phyloP scores from a whole-genome alignment of 192 early-diverging fungal genomes.

The Gaertneriomyces semiglobifer region DNA sequence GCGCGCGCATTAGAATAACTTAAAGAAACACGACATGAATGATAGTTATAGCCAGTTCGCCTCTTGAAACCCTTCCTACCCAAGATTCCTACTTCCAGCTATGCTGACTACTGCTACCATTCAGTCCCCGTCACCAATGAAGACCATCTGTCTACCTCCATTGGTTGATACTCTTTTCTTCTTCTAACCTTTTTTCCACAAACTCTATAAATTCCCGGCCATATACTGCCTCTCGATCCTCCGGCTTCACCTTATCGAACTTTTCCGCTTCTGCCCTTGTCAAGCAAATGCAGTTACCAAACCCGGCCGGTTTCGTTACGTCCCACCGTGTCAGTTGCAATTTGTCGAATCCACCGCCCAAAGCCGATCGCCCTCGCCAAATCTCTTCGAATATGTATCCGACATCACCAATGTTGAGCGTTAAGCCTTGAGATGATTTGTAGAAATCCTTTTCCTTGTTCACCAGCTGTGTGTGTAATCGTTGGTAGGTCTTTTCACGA shows the following conservation, averaged over 20 bases:
- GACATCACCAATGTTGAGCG: constrained; percentile 66
- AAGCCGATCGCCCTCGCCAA: constrained; percentile 73
- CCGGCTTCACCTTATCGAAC: constrained; percentile 50
- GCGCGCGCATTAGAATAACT: no score
- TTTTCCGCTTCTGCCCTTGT: constrained; percentile 73
- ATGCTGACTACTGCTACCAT: no score
- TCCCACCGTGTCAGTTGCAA: constrained; percentile 78
- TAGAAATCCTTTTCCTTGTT: constrained; percentile 50
- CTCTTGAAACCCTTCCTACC: no score
- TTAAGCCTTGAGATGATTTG: constrained; percentile 38
- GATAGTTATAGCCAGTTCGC: no score
- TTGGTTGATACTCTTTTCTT: constrained; percentile 18
- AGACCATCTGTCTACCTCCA: constrained; percentile 9
- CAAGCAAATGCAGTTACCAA: constrained; percentile 80
- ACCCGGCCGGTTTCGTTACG: constrained; percentile 54
- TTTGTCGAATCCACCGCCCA: constrained; percentile 66
- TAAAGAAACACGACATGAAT: no score
- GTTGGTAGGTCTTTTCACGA: constrained; percentile 68
- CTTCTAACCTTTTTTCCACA: constrained; percentile 30
- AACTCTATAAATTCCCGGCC: constrained; percentile 49
- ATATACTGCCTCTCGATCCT: constrained; percentile 52
- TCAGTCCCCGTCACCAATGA: no score
- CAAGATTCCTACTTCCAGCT: no score
- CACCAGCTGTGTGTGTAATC: constrained; percentile 70
- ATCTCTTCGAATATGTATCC: constrained; percentile 89